Evolutionary conservation across 345 rosid genomes (phyloP).

Genomic region (Capsella bursapastoris): DNA sequence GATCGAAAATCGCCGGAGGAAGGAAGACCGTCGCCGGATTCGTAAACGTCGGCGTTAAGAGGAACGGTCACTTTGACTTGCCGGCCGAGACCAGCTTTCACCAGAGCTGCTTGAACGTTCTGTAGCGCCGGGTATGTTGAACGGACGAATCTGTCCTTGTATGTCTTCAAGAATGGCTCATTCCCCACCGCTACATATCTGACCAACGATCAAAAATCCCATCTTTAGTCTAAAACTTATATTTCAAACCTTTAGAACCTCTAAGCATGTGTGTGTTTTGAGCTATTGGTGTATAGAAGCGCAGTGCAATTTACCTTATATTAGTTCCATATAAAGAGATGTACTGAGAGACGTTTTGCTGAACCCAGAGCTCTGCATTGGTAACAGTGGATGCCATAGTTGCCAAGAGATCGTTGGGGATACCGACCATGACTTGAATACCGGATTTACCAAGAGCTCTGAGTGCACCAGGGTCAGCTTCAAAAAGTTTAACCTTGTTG

Average conservation of each 20-base stretch:
- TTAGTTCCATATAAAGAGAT: conserved; percentile 66
- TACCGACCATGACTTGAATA: conserved; percentile 92
- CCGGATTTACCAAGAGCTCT: conserved; percentile 86
- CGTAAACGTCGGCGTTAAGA: conserved; percentile 85
- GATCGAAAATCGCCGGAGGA: conserved; percentile 79
- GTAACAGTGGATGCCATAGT: conserved; percentile 62
- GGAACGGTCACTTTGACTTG: conserved; percentile 84
- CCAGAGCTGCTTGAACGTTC: conserved; percentile 85
- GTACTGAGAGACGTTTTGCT: conserved; percentile 67
- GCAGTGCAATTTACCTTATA: conserved; percentile 54
- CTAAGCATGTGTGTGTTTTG: neutral
- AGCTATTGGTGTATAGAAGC: neutral
- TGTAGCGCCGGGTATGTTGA: conserved; percentile 82
- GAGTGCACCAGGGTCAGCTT: conserved; percentile 82
- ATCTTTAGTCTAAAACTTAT: neutral
- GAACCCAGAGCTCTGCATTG: conserved; percentile 71
- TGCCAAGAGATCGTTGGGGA: conserved; percentile 77
- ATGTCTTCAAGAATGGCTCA: conserved; percentile 79
- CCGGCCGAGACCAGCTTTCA: conserved; percentile 79
- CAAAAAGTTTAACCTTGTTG: conserved; percentile 83
- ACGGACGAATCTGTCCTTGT: conserved; percentile 59
- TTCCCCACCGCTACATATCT: conserved; percentile 91
- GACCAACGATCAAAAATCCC: conserved; percentile 18
- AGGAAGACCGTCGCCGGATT: conserved; percentile 60
- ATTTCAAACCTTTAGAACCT: neutral